A percentile compares a stretch with the other conserved stretches of the same genome.
phyloP scores from a whole-genome alignment of 2,329 filamentous ascomycete genomes.

The Graphilbum ipis-grandicollis region DNA sequence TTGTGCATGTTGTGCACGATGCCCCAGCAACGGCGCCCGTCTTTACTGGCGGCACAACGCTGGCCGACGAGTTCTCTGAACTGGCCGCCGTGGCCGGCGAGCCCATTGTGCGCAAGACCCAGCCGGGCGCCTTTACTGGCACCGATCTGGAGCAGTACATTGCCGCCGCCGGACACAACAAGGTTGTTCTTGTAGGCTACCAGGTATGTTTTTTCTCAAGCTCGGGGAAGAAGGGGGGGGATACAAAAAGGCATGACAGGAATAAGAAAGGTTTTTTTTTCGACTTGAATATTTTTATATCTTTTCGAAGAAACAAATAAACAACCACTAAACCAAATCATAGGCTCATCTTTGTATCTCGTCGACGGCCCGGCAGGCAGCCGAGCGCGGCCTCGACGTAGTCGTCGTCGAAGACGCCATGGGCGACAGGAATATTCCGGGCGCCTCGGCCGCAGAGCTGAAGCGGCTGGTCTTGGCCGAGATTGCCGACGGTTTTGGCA shows the following conservation, averaged over 20 bases:
- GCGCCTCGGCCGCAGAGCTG: constrained; percentile 35
- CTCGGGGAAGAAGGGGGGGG: no score
- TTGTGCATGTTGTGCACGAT: constrained; percentile 45
- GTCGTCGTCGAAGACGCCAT: constrained; percentile 43
- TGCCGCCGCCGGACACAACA: constrained; percentile 30
- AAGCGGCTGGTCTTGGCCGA: constrained; percentile 34
- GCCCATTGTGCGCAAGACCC: constrained; percentile 38
- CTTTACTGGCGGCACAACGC: constrained; percentile 42
- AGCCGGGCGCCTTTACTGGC: constrained; percentile 40
- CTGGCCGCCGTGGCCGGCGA: constrained; percentile 35
- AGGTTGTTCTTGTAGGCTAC: constrained; percentile 44
- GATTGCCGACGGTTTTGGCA: constrained; percentile 46
- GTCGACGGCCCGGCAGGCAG: constrained; percentile 44
- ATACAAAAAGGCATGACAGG: no score
- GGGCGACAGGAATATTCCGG: constrained; percentile 49
- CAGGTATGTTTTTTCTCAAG: no score
- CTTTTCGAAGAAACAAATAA: no score
- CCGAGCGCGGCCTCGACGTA: constrained; percentile 45
- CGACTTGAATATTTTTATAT: no score
- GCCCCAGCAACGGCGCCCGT: constrained; percentile 43
- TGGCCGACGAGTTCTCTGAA: constrained; percentile 44
- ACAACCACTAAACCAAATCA: no score
- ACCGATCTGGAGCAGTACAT: constrained; percentile 40
- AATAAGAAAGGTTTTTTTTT: no score
- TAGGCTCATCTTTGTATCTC: constrained; percentile 47